Percentiles rank a stretch among this genome's conserved stretches.
These are phyloP conservation scores for Penstemon davidsonii DNA, from an alignment of 257 asterid genomes.

Conservation along the genomic window DNA sequence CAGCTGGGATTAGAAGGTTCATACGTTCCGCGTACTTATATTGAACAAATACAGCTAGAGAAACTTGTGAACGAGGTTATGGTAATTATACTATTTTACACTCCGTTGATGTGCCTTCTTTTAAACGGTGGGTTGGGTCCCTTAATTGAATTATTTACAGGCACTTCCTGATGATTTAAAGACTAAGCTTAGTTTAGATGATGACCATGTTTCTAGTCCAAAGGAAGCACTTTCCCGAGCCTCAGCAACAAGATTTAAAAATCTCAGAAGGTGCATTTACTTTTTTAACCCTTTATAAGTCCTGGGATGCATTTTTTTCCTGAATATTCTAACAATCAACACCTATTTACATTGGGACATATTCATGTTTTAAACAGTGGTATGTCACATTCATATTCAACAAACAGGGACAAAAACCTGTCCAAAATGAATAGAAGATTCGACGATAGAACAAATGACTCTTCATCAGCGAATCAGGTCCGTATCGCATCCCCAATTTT, in stretches of 20 bases:
- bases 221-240: conserved; percentile 82
- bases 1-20: conserved; percentile 90
- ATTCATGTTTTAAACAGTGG: conserved; percentile 47
- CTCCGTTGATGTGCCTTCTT: conserved; percentile 12
- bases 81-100: conserved; percentile 53
- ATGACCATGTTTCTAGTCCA: conserved; percentile 81
- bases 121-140: conserved; percentile 4
- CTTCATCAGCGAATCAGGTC: conserved; percentile 56
- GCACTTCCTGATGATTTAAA: conserved; percentile 94
- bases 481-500: no score
- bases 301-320: background rate
- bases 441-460: conserved; percentile 55
- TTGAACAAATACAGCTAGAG: conserved; percentile 96
- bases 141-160: conserved; percentile 48
- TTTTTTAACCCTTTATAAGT: conserved; percentile 11
- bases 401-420: conserved; percentile 57
- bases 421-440: conserved; percentile 48
- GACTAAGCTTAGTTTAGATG: conserved; percentile 89
- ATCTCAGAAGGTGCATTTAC: conserved; percentile 54
- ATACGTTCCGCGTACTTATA: conserved; percentile 83
- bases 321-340: background rate
- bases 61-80: conserved; percentile 89
- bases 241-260: conserved; percentile 61
- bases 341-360: background rate
- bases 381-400: conserved; percentile 82